Evolutionary conservation across 1,284 basidiomycete species (phyloP).

Genomic region (Fistulinella cinereoalba): DNA sequence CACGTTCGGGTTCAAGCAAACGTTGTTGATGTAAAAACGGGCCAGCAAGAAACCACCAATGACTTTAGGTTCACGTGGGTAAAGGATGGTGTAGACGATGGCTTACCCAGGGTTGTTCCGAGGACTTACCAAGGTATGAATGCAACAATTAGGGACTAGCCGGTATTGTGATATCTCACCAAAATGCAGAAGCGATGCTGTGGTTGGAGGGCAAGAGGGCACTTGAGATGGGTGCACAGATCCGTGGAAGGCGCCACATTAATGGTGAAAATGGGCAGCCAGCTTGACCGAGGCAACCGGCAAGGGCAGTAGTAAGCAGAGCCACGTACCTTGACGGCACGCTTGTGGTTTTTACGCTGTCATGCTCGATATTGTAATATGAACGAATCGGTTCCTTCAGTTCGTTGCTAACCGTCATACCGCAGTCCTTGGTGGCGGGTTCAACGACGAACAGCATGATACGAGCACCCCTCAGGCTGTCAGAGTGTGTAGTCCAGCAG

Average conservation of each 20-base stretch:
- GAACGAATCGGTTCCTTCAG: slow-evolving; percentile 97
- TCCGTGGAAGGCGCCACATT: slow-evolving; percentile 37
- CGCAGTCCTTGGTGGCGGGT: slow-evolving; percentile 96
- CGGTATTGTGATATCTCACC: not conserved
- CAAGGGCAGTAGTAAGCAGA: too few relatives aligned
- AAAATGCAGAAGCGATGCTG: slow-evolving; percentile 66
- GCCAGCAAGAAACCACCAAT: slow-evolving; percentile 64
- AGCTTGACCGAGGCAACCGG: too few relatives aligned
- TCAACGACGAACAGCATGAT: slow-evolving; percentile 98
- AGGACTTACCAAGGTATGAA: slow-evolving; percentile 62
- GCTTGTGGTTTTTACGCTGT: slow-evolving; percentile 97
- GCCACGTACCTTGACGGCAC: slow-evolving; percentile 84
- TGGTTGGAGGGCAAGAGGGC: slow-evolving; percentile 78
- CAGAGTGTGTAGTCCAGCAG: slow-evolving; percentile 82
- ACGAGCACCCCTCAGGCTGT: slow-evolving; percentile 91
- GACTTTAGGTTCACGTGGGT: slow-evolving; percentile 73
- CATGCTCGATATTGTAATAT: slow-evolving; percentile 98
- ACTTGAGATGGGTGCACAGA: slow-evolving; percentile 59
- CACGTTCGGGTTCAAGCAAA: slow-evolving; percentile 76
- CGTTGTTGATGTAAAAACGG: slow-evolving; percentile 72
- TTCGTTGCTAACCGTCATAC: slow-evolving; percentile 95
- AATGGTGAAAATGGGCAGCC: not conserved
- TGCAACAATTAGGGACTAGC: not conserved
- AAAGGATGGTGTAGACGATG: slow-evolving; percentile 38
- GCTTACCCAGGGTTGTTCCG: slow-evolving; percentile 61